Percentiles rank a stretch among this genome's conserved stretches.
Evolutionary conservation across 2,329 filamentous ascomycete genomes (phyloP).

Genomic region (Fusarium robinianum): DNA sequence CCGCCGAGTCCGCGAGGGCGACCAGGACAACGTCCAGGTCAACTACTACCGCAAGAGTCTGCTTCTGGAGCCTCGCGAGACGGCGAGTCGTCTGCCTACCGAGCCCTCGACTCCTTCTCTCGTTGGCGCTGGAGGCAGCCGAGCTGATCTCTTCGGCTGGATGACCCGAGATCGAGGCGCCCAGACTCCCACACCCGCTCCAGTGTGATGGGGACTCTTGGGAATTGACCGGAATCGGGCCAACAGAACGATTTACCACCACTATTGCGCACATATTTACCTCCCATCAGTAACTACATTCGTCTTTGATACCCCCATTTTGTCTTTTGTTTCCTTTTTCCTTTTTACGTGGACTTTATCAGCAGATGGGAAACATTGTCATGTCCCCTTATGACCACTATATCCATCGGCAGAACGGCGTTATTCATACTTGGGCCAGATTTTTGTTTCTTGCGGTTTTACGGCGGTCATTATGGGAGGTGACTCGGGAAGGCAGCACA

Average conservation of each 20-base stretch:
- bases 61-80: slow-evolving; percentile 76
- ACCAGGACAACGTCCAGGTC: slow-evolving; percentile 61
- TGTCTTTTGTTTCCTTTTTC: slow-evolving; percentile 31
- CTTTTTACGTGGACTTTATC: slow-evolving; percentile 33
- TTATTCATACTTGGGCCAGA: slow-evolving; percentile 34
- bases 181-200: slow-evolving; percentile 37
- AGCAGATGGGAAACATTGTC: slow-evolving; percentile 36
- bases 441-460: slow-evolving; percentile 31
- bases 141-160: slow-evolving; percentile 55
- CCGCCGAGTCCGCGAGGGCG: slow-evolving; percentile 68
- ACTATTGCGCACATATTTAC: slow-evolving; percentile 36
- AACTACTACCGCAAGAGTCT: slow-evolving; percentile 80
- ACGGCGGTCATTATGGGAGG: slow-evolving; percentile 18
- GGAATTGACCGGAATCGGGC: neutral
- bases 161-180: slow-evolving; percentile 53
- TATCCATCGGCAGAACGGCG: slow-evolving; percentile 39
- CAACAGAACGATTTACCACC: slow-evolving; percentile 17
- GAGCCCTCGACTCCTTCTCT: slow-evolving; percentile 42
- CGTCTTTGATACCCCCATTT: slow-evolving; percentile 45
- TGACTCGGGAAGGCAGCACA: slow-evolving; percentile 18
- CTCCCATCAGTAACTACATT: slow-evolving; percentile 39
- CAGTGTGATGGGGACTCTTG: slow-evolving; percentile 26
- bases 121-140: slow-evolving; percentile 37
- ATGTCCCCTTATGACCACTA: slow-evolving; percentile 37
- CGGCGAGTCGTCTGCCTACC: slow-evolving; percentile 38